Conservation (phyloP, 768 basidiomycete genomes). For the Calocybe indica region DNA sequence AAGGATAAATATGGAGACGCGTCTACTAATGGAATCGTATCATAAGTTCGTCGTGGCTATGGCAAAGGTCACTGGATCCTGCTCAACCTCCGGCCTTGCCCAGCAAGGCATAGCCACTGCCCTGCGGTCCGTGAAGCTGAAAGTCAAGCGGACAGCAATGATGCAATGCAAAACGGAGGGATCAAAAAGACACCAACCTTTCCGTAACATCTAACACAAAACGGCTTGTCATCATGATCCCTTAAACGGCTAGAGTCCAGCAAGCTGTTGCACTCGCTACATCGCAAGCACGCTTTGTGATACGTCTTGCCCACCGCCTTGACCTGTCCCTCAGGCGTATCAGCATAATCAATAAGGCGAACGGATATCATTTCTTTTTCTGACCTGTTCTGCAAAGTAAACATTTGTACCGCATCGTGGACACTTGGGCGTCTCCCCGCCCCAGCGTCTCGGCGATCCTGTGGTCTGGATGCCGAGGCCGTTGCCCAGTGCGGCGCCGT, state of each 20-base stretch:
- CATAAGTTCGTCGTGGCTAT: neutral
- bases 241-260: constrained; percentile 71
- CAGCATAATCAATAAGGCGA: too few relatives aligned
- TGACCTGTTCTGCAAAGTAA: constrained; percentile 81
- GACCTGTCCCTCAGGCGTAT: constrained; percentile 35
- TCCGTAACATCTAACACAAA: constrained; percentile 68
- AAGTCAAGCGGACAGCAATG: neutral
- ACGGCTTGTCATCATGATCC: constrained; percentile 70
- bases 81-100: constrained; percentile 30
- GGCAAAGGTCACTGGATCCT: neutral
- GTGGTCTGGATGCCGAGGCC: constrained; percentile 25
- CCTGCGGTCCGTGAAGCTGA: constrained; percentile 69
- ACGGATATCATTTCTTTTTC: neutral
- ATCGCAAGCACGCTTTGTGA: constrained; percentile 76
- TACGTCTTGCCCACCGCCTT: constrained; percentile 79
- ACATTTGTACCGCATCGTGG: constrained; percentile 70
- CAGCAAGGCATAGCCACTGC: constrained; percentile 69
- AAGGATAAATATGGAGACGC: neutral
- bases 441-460: constrained; percentile 45
- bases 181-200: constrained; percentile 35
- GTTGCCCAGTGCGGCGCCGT: constrained; percentile 49
- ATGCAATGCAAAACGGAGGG: too few relatives aligned
- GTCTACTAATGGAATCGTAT: neutral
- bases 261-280: constrained; percentile 58
- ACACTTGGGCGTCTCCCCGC: constrained; percentile 54